Conservation (phyloP, 2,329 filamentous ascomycete species). For the Aspergillus sp. region DNA sequence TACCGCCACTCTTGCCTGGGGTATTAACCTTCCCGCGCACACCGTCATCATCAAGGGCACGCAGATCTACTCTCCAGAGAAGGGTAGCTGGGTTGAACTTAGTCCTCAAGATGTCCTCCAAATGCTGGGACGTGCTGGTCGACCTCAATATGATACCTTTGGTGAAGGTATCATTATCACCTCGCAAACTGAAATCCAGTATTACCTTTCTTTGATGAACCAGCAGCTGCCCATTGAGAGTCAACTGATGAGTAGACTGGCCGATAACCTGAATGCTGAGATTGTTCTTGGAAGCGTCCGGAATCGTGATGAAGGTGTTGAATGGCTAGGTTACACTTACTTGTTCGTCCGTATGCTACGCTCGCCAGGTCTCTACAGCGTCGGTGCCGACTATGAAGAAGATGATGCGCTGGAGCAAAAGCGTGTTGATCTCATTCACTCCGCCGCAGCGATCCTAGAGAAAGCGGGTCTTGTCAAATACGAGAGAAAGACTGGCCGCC, state of each 20-base stretch:
- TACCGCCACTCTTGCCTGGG: constrained; percentile 97
- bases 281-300: constrained; percentile 91
- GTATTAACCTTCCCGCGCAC: constrained; percentile 95
- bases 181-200: constrained; percentile 89
- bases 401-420: constrained; percentile 91
- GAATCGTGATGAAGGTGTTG: constrained; percentile 90
- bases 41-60: constrained; percentile 99
- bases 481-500: constrained; percentile 82
- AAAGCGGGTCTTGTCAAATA: constrained; percentile 90
- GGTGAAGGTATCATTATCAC: constrained; percentile 99
- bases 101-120: constrained; percentile 97
- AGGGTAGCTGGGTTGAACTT: constrained; percentile 96
- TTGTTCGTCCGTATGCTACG: constrained; percentile 96
- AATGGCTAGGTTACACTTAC: constrained; percentile 98
- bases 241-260: constrained; percentile 86
- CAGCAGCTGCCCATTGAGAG: constrained; percentile 97
- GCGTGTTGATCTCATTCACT: constrained; percentile 94
- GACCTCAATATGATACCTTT: constrained; percentile 95
- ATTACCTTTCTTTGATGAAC: constrained; percentile 93
- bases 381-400: constrained; percentile 91
- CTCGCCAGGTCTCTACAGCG: constrained; percentile 90
- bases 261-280: constrained; percentile 95
- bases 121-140: constrained; percentile 95
- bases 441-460: constrained; percentile 80
- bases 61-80: constrained; percentile 95